Conservation (phyloP, 192 early-diverging fungal genomes). For the Dispira simplex region DNA sequence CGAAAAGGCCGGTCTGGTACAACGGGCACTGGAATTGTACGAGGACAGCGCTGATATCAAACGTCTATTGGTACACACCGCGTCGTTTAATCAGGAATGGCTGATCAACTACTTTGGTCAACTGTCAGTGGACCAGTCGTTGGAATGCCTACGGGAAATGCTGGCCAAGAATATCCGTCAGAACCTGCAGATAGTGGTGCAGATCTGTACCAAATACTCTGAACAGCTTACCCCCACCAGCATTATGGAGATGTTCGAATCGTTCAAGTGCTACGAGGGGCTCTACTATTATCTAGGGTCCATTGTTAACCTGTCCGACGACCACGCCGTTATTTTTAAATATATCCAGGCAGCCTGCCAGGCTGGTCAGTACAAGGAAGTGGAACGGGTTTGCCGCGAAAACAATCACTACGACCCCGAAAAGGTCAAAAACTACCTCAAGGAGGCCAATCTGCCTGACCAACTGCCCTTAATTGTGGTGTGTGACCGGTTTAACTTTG, state of each 20-base stretch:
- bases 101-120: constrained; percentile 89
- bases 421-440: constrained; percentile 98
- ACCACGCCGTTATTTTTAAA: constrained; percentile 93
- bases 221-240: constrained; percentile 81
- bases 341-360: constrained; percentile 94
- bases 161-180: constrained; percentile 80
- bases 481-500: constrained; percentile 94
- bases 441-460: constrained; percentile 91
- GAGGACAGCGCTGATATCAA: constrained; percentile 94
- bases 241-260: constrained; percentile 86
- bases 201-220: constrained; percentile 93
- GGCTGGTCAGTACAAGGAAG: constrained; percentile 91
- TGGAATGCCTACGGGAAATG: constrained; percentile 92
- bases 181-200: constrained; percentile 90
- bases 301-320: constrained; percentile 88
- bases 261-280: constrained; percentile 80
- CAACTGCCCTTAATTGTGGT: constrained; percentile 97
- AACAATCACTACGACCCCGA: constrained; percentile 94
- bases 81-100: constrained; percentile 78
- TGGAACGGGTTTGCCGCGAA: constrained; percentile 93
- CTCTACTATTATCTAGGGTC: constrained; percentile 96
- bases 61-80: constrained; percentile 81
- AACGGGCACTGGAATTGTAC: constrained; percentile 93
- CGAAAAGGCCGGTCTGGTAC: constrained; percentile 95
- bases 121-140: constrained; percentile 90